A percentile compares a stretch with the other conserved stretches of the same genome.
Conservation (phyloP, 805 yeast genomes). For the Metschnikowia lachancei region DNA sequence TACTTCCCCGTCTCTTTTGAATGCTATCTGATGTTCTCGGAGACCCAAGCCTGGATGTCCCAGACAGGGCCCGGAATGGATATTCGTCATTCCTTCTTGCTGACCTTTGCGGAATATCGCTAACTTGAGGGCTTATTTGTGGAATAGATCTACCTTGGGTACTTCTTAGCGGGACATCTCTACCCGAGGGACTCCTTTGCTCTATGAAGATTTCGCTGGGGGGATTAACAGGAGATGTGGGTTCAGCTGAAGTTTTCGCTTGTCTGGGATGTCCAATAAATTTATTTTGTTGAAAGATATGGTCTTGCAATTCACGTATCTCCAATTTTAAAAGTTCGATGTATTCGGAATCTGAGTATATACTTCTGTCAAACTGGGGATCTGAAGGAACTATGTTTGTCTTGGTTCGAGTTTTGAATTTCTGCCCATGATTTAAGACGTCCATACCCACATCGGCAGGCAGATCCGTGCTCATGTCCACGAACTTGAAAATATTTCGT, state of each 20-base stretch:
- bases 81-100: constrained; percentile 20
- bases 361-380: constrained; percentile 34
- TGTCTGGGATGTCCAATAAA: not conserved
- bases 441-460: not conserved
- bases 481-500: not conserved
- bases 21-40: not conserved
- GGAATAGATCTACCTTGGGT: no score
- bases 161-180: no score
- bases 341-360: constrained; percentile 28
- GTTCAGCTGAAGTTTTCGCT: not conserved
- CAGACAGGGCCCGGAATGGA: not conserved
- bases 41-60: not conserved
- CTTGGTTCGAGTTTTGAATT: not conserved
- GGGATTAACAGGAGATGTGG: not conserved
- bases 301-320: not conserved
- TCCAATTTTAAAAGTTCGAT: constrained; percentile 29
- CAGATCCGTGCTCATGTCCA: constrained; percentile 2
- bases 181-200: no score
- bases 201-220: no score
- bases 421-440: not conserved
- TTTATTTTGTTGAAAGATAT: not conserved
- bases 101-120: constrained; percentile 26
- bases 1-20: not conserved
- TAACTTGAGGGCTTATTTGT: no score
- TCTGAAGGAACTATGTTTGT: constrained; percentile 29